Evolutionary conservation across 768 basidiomycete genomes (phyloP), one percentile per base, ranked within the genome.

Genomic region (Mycena epipterygia): DNA sequence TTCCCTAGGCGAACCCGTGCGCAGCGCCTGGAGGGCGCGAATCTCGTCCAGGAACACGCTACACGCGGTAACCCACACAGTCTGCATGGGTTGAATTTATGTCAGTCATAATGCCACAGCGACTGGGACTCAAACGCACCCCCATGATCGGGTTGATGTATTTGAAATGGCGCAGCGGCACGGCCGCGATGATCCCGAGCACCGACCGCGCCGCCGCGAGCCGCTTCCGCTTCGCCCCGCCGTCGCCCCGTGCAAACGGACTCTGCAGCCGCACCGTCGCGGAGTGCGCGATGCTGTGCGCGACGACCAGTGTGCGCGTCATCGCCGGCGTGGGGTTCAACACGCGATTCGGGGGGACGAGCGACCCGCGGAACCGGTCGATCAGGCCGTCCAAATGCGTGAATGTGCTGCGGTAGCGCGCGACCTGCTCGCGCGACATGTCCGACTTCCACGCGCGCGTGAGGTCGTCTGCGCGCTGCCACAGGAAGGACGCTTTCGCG

Each of bases 211-310:
- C 79, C 19, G 75, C 75, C 0, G 61, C 63, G 32, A 79, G 60
- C 14, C 75, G 72, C 56, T 74, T 78, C 11, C 71, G 73, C 25
- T 64, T 73, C 7, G 79, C 77, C 5, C 53, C 35, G 5, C 70
- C 64, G 46, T 79, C 78, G 29, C 70, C 67, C 17, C 72, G 70
- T 12, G 75, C 75, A 55, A 82, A 79, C 5, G 78, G 71, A 16
- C 69, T 68, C 48, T 84, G 81, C 5, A 86, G 78, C 42, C 81
- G 80, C 58, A 85, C 81, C 0, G 78, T 75, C 14, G 84, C 81
- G 12, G 80, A 75, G n/a, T 80, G 76, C 8, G 82, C 75, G 27
- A 85, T 71, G 46, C 80, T 81, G 55, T 82, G 81, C 16, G 80
- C 81, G 5, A 84, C 71, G 25, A 81, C 71, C 6, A 82, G 41